phyloP scores from a whole-genome alignment of 129 eudicot species.

The Flaveria linearis region DNA sequence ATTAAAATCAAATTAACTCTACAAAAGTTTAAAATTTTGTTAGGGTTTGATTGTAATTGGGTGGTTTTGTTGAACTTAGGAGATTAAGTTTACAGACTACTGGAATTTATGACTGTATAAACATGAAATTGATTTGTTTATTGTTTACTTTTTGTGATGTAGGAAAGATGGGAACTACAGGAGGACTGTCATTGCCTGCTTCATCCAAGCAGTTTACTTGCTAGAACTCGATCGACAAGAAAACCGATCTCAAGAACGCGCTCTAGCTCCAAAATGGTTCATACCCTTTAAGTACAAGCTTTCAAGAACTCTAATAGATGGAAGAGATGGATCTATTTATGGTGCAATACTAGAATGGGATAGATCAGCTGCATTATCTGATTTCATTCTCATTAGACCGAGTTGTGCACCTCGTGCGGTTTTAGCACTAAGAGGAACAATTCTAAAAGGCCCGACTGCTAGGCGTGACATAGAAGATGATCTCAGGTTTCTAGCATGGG shows the following conservation, averaged over 20 bases:
- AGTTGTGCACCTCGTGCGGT: conserved; percentile 87
- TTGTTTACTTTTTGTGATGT: conserved; percentile 11
- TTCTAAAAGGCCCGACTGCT: conserved; percentile 68
- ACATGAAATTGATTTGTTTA: too few relatives aligned
- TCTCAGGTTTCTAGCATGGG: conserved; percentile 91
- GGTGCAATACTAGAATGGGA: conserved; percentile 97
- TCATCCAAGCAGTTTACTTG: conserved; percentile 89
- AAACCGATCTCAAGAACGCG: conserved; percentile 61
- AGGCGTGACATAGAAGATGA: conserved; percentile 88
- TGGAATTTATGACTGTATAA: too few relatives aligned
- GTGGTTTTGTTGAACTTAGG: too few relatives aligned
- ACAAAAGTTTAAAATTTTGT: not conserved
- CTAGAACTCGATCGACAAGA: conserved; percentile 96
- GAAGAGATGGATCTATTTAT: conserved; percentile 84
- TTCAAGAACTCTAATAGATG: conserved; percentile 63
- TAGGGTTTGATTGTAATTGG: not conserved
- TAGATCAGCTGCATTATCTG: conserved; percentile 75
- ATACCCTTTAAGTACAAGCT: conserved; percentile 90
- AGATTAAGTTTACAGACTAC: too few relatives aligned
- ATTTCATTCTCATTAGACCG: conserved; percentile 73
- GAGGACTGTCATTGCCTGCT: conserved; percentile 87
- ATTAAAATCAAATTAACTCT: too few relatives aligned
- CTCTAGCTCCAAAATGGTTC: conserved; percentile 96
- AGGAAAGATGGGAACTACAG: conserved; percentile 93
- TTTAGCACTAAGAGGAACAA: conserved; percentile 78